Evolutionary conservation across 768 basidiomycete genomes (phyloP), one percentile per base, ranked within the genome.

Genomic region (Phanerodontia chrysosporium): DNA sequence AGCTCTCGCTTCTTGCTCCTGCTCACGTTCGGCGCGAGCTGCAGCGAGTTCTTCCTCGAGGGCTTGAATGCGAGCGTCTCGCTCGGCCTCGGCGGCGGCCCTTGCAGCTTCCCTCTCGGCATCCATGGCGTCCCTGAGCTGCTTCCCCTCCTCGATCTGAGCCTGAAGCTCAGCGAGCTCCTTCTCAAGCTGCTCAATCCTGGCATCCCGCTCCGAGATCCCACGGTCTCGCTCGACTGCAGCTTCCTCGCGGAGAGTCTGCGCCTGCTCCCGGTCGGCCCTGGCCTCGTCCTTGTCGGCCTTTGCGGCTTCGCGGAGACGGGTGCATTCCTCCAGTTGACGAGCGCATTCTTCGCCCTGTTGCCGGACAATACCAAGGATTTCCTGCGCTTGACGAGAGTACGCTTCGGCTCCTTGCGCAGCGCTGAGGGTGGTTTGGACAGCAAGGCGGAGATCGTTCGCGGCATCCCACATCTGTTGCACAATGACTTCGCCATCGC

Each of bases 1-100:
- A 16, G 75, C 64, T 13, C 85, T 76, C 55, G 81, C 74, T 59
- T 83, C 78, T 56, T 78, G 80, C 68, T 91, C 90, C 49, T 77
- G 75, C 52, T 87, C 84, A 39, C 90, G 75, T 46, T 90, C 87
- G 32, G 61, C 65, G 21, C 60, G 60, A 13, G 66, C 62, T 1
- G 56, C 58, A 1, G 51, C 42, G 2, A 68, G 61, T 45, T 70
- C 69, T 0, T 62, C 62, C 51, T 71, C 66, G n/a, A 71, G 51
- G 3, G 62, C 62, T 12, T 61, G 58, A 24, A 71, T 64, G 45
- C 65, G 59, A 12, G 63, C 63, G 45, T 68, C 60, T 18, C 61
- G 60, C 46, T 68, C 55, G 21, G 45, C 44, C 18, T 56, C 55
- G 4, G 21, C 44, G 1, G 42, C 44, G 3, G 42, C 55, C 7